These are phyloP conservation scores for Suhomyces xylopsoci DNA, from an alignment of 805 yeast genomes.

Conservation along the genomic window DNA sequence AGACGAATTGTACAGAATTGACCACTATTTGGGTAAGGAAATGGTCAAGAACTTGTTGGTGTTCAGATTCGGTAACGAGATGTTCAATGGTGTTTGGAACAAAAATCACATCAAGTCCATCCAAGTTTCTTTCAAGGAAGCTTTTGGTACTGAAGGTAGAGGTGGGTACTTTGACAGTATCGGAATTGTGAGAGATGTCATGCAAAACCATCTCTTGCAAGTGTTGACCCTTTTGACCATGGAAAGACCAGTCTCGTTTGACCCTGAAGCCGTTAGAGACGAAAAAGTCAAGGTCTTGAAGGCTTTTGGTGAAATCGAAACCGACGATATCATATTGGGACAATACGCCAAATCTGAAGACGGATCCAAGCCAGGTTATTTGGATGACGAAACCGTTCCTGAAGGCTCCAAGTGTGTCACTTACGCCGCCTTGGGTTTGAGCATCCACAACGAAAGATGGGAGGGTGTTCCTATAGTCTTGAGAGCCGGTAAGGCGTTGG, in stretches of 20 bases:
- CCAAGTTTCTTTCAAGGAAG: slow-evolving; percentile 92
- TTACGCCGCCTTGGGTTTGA: slow-evolving; percentile 78
- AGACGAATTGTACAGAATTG: slow-evolving; percentile 91
- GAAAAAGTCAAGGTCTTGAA: slow-evolving; percentile 92
- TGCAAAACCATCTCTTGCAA: slow-evolving; percentile 96
- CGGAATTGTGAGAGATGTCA: slow-evolving; percentile 96
- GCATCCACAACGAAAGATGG: slow-evolving; percentile 93
- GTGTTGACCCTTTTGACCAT: slow-evolving; percentile 87
- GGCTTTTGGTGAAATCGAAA: slow-evolving; percentile 67
- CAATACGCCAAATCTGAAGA: slow-evolving; percentile 85
- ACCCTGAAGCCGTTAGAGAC: slow-evolving; percentile 91
- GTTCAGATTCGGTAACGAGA: slow-evolving; percentile 85
- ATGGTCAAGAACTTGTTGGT: slow-evolving; percentile 92
- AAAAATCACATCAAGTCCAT: slow-evolving; percentile 71
- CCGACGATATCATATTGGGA: slow-evolving; percentile 71
- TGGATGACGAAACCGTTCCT: slow-evolving; percentile 88
- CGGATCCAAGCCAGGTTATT: slow-evolving; percentile 84
- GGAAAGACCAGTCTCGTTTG: slow-evolving; percentile 92
- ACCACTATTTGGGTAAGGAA: slow-evolving; percentile 96
- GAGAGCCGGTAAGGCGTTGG: slow-evolving; percentile 97
- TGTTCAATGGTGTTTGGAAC: slow-evolving; percentile 88
- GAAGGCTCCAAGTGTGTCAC: slow-evolving; percentile 84
- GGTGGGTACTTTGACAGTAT: slow-evolving; percentile 96
- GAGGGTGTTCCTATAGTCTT: slow-evolving; percentile 94
- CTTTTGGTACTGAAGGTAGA: slow-evolving; percentile 98